Percentiles rank a stretch among this genome's conserved stretches.
Evolutionary conservation across 2,329 filamentous ascomycete genomes (phyloP).

Genomic region (Aurifilum marmelostoma): DNA sequence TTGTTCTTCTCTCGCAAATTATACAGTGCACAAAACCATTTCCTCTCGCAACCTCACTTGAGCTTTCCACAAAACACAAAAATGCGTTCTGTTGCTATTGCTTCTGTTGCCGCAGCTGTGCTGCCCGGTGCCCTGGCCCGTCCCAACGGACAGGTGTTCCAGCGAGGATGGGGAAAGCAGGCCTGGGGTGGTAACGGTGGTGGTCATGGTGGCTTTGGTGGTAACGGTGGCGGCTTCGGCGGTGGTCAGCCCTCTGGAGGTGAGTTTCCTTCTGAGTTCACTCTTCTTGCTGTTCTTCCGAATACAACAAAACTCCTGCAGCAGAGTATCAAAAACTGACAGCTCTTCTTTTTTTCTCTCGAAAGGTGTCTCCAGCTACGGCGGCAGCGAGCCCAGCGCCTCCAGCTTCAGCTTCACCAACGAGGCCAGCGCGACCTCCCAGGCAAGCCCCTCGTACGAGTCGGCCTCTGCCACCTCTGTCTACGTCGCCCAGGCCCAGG

Average conservation of each 20-base stretch:
- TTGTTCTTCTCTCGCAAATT: background rate
- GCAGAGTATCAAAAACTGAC: background rate
- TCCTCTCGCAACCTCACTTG: background rate
- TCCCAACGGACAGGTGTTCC: conserved; percentile 15
- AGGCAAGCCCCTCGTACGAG: conserved; percentile 1
- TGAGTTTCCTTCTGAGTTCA: no score
- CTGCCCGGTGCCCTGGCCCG: conserved; percentile 18
- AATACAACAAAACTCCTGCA: no score
- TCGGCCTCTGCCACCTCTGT: conserved; percentile 2
- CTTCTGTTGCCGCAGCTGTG: conserved; percentile 20
- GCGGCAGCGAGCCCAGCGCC: background rate
- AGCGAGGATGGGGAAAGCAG: conserved; percentile 18
- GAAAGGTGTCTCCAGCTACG: background rate
- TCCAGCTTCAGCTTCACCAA: background rate
- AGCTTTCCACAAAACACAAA: background rate
- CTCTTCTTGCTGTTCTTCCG: no score
- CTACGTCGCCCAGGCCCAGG: conserved; percentile 6
- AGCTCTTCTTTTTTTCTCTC: background rate
- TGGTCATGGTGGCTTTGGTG: conserved; percentile 10
- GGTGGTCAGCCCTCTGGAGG: conserved; percentile 1
- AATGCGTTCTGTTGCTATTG: conserved; percentile 17
- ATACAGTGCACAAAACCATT: background rate
- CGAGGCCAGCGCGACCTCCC: conserved; percentile 2
- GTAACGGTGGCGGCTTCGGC: conserved; percentile 4
- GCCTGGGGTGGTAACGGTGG: background rate